These are phyloP conservation scores for Iris pallida DNA, from an alignment of 116 monocot genomes.

Conservation along the genomic window DNA sequence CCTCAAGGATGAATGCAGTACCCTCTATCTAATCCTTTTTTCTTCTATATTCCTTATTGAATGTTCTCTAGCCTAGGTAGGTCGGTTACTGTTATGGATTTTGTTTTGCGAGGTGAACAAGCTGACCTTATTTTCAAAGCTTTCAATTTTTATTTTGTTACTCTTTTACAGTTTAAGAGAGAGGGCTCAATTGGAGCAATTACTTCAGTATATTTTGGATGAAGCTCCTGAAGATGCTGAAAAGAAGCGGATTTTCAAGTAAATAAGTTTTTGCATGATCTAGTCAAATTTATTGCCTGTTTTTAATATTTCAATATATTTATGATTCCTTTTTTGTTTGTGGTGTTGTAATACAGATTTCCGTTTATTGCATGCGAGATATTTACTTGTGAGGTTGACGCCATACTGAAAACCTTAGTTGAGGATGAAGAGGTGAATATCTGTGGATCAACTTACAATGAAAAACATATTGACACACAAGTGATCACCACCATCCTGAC, in stretches of 20 bases:
- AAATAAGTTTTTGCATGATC: constrained; percentile 9
- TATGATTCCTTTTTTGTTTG: not conserved
- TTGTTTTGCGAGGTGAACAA: too few relatives aligned
- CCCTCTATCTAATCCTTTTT: too few relatives aligned
- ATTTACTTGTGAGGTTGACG: constrained; percentile 96
- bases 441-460: not conserved
- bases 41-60: too few relatives aligned
- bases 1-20: too few relatives aligned
- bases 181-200: constrained; percentile 73
- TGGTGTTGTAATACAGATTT: constrained; percentile 53
- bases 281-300: constrained; percentile 1
- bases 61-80: too few relatives aligned
- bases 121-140: too few relatives aligned
- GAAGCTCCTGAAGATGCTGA: constrained; percentile 87
- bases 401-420: constrained; percentile 72
- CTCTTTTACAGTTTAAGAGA: constrained; percentile 57
- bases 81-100: too few relatives aligned
- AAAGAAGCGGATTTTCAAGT: constrained; percentile 79
- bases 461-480: not conserved
- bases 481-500: too few relatives aligned
- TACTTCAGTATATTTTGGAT: constrained; percentile 83
- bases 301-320: not conserved
- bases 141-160: not conserved
- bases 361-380: constrained; percentile 99
- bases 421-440: constrained; percentile 77